Conservation (phyloP, 1,139 yeast species). For the Dujonia santamariae region DNA sequence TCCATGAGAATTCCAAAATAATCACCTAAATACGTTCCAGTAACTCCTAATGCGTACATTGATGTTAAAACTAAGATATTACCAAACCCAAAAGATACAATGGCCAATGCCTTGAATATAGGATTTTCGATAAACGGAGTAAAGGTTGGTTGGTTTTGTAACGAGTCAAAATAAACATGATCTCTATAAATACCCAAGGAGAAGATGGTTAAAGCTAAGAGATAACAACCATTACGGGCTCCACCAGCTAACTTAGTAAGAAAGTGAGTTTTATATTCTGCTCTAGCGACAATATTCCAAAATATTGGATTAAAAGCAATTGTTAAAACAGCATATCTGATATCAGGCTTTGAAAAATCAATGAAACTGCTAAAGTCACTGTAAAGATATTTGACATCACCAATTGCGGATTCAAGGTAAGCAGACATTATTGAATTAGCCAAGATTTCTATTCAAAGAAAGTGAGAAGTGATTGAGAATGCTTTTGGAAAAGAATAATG, state of each 20-base stretch:
- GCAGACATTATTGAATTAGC: too few relatives aligned
- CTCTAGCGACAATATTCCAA: slow-evolving; percentile 91
- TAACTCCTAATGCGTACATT: slow-evolving; percentile 92
- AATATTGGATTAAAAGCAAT: slow-evolving; percentile 91
- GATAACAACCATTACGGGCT: slow-evolving; percentile 75
- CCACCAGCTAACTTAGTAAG: slow-evolving; percentile 73
- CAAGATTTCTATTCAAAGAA: too few relatives aligned
- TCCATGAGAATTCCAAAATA: slow-evolving; percentile 95
- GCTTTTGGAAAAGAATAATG: too few relatives aligned
- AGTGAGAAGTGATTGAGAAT: too few relatives aligned
- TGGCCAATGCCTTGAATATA: slow-evolving; percentile 32
- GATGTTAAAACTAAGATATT: slow-evolving; percentile 77
- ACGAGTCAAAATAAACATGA: slow-evolving; percentile 64
- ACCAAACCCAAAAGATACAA: slow-evolving; percentile 56
- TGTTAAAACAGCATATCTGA: slow-evolving; percentile 44
- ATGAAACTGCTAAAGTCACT: slow-evolving; percentile 22
- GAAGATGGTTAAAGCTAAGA: slow-evolving; percentile 79
- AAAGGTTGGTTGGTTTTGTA: slow-evolving; percentile 48
- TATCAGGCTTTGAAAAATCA: slow-evolving; percentile 18
- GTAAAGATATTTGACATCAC: slow-evolving; percentile 16
- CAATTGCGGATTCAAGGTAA: slow-evolving; percentile 8
- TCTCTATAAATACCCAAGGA: slow-evolving; percentile 82
- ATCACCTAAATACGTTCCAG: slow-evolving; percentile 96
- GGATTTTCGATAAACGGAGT: slow-evolving; percentile 43
- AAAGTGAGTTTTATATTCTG: slow-evolving; percentile 73